A percentile compares a stretch with the other conserved stretches of the same genome.
These are phyloP conservation scores for Pythium rishiriense DNA, from an alignment of 352 stramenopile genomes.

Conservation along the genomic window DNA sequence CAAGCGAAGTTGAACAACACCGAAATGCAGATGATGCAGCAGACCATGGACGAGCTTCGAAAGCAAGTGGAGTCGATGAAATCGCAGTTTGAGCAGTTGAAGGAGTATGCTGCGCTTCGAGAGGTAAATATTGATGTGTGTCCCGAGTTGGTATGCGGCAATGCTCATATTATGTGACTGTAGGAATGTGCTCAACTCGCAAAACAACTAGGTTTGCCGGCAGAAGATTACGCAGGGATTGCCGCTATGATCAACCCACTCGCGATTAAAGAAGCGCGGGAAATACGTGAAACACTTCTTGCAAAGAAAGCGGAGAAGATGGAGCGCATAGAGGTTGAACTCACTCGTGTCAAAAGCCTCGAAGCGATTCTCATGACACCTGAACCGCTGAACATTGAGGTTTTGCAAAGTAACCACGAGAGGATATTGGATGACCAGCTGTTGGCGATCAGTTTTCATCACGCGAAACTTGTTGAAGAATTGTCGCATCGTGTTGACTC, in stretches of 20 bases:
- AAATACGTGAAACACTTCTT: slow-evolving; percentile 7
- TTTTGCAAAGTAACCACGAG: slow-evolving; percentile 35
- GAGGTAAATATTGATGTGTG: slow-evolving; percentile 3
- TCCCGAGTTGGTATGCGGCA: not conserved
- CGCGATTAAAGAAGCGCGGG: slow-evolving; percentile 6
- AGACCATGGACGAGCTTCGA: slow-evolving; percentile 1
- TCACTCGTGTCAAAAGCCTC: slow-evolving; percentile 42
- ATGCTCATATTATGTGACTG: not conserved
- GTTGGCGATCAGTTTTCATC: slow-evolving; percentile 35
- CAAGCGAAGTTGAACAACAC: not conserved
- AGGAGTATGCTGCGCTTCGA: slow-evolving; percentile 14
- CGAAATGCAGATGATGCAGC: slow-evolving; percentile 2
- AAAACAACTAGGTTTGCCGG: slow-evolving; percentile 8
- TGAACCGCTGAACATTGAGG: slow-evolving; percentile 42
- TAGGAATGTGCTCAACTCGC: slow-evolving; percentile 16
- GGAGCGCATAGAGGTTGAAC: slow-evolving; percentile 25
- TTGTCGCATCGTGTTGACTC: slow-evolving; percentile 43
- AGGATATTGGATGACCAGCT: slow-evolving; percentile 59
- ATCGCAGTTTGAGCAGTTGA: slow-evolving; percentile 13
- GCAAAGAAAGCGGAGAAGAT: slow-evolving; percentile 13
- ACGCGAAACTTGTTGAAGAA: slow-evolving; percentile 41
- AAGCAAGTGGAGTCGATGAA: slow-evolving; percentile 23
- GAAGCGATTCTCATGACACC: slow-evolving; percentile 43
- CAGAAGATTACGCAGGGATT: slow-evolving; percentile 14
- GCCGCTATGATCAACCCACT: slow-evolving; percentile 14